Percentiles rank a stretch among this genome's conserved stretches.
Conservation (phyloP, 495 filamentous ascomycete species). For the Hypoxylon fragiforme region DNA sequence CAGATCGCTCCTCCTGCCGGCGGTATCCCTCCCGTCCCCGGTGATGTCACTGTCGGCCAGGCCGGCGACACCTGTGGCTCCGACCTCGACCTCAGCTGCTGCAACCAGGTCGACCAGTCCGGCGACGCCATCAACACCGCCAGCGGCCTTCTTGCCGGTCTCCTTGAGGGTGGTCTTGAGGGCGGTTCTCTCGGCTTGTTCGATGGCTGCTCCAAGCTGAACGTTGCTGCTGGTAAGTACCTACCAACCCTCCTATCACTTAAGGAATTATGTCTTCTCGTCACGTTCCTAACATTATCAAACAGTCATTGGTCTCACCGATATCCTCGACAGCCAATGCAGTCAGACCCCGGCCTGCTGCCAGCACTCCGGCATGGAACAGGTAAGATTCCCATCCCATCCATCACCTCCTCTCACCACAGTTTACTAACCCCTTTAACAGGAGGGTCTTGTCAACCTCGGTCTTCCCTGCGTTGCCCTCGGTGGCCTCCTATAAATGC, state of each 20-base stretch:
- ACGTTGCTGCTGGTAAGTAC: slow-evolving; percentile 34
- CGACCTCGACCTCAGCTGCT: slow-evolving; percentile 43
- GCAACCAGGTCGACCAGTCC: slow-evolving; percentile 54
- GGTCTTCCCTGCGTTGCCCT: slow-evolving; percentile 56
- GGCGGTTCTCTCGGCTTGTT: slow-evolving; percentile 29
- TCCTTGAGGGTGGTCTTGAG: slow-evolving; percentile 31
- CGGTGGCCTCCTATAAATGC: slow-evolving; percentile 53
- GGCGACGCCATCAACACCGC: slow-evolving; percentile 43
- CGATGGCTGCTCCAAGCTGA: slow-evolving; percentile 38
- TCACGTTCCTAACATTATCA: background rate
- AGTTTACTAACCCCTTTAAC: slow-evolving; percentile 26
- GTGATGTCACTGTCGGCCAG: slow-evolving; percentile 51
- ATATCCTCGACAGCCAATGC: slow-evolving; percentile 54
- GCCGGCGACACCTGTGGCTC: slow-evolving; percentile 54
- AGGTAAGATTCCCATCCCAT: slow-evolving; percentile 35
- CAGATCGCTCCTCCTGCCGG: slow-evolving; percentile 17
- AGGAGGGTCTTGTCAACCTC: slow-evolving; percentile 48
- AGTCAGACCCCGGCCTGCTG: slow-evolving; percentile 60
- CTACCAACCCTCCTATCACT: no score
- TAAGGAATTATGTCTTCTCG: background rate
- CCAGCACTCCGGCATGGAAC: slow-evolving; percentile 45
- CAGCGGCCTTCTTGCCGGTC: slow-evolving; percentile 30
- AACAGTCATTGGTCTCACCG: slow-evolving; percentile 44
- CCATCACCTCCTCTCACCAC: background rate
- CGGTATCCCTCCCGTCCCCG: slow-evolving; percentile 42